phyloP scores from a whole-genome alignment of 1,284 basidiomycete genomes.

The Cryptococcus wingfieldii region DNA sequence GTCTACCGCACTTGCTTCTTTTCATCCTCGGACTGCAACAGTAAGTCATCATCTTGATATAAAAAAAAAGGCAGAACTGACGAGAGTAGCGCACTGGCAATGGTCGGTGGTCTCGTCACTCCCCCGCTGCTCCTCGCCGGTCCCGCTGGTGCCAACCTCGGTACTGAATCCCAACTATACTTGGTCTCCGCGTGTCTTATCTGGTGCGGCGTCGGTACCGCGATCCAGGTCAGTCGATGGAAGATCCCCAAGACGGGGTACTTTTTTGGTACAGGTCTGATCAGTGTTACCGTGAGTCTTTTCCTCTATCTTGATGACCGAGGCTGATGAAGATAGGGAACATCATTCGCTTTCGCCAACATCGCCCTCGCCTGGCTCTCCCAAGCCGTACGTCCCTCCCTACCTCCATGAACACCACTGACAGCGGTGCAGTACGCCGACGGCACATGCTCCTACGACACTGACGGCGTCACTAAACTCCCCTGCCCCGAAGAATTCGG shows the following conservation, averaged over 20 bases:
- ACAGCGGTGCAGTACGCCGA: slow-evolving; percentile 17
- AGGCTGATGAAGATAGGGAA: neutral
- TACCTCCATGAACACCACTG: neutral
- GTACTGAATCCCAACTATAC: slow-evolving; percentile 26
- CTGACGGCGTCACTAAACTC: slow-evolving; percentile 25
- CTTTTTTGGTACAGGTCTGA: slow-evolving; percentile 33
- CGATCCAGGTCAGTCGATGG: slow-evolving; percentile 26
- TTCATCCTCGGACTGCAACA: slow-evolving; percentile 36
- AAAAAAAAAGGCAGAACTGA: neutral
- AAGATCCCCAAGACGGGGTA: slow-evolving; percentile 23
- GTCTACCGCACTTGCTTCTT: slow-evolving; percentile 28
- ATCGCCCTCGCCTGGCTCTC: slow-evolving; percentile 25
- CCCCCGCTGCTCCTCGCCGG: slow-evolving; percentile 32
- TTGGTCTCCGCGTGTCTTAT: slow-evolving; percentile 34
- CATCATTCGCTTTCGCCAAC: slow-evolving; percentile 34
- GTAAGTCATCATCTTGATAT: slow-evolving; percentile 11
- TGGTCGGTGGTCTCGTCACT: slow-evolving; percentile 33
- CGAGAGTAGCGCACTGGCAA: slow-evolving; percentile 23
- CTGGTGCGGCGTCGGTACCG: slow-evolving; percentile 30
- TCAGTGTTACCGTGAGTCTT: slow-evolving; percentile 18
- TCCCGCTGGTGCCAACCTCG: slow-evolving; percentile 25
- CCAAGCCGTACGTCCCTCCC: slow-evolving; percentile 11
- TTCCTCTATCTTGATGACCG: neutral
- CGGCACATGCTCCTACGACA: slow-evolving; percentile 23
- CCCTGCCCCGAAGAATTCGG: slow-evolving; percentile 33